Percentiles rank a stretch among this genome's conserved stretches.
Evolutionary conservation across 805 yeast genomes (phyloP).

Genomic region (Candida berthetii): DNA sequence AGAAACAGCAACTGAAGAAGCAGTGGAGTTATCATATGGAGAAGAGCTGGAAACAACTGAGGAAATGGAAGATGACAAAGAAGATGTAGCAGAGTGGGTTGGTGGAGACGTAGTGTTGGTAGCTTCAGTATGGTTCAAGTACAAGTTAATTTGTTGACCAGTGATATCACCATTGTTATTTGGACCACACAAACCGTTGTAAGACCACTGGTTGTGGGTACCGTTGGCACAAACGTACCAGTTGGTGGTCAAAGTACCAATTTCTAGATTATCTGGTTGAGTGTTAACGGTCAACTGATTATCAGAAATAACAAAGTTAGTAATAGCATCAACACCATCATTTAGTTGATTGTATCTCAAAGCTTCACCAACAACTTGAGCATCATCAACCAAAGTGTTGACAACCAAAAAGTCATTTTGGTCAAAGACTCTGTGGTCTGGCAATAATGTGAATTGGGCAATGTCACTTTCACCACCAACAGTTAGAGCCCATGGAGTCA

Average conservation of each 20-base stretch:
- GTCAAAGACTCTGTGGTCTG: neutral
- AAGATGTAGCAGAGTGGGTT: constrained; percentile 8
- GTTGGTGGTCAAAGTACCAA: neutral
- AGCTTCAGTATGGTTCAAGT: constrained; percentile 9
- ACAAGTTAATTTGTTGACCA: constrained; percentile 4
- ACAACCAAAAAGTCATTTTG: neutral
- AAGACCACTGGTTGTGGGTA: neutral
- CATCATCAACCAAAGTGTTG: neutral
- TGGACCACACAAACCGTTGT: constrained; percentile 10
- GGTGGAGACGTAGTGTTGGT: constrained; percentile 4
- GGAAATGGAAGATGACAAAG: constrained; percentile 5
- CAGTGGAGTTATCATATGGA: constrained; percentile 10
- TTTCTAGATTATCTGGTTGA: neutral
- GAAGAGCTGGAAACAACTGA: constrained; percentile 7
- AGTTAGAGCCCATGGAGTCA: neutral
- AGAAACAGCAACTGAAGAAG: constrained; percentile 8
- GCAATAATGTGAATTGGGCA: neutral
- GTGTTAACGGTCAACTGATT: neutral
- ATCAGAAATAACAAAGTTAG: neutral
- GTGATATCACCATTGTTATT: constrained; percentile 9
- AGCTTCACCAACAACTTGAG: neutral
- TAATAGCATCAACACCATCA: neutral
- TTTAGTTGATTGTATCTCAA: neutral
- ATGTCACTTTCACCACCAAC: neutral
- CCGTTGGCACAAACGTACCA: neutral